Evolutionary conservation across 1,284 basidiomycete genomes (phyloP), one percentile per base, ranked within the genome.

Genomic region (Cryptococcus sp.): DNA sequence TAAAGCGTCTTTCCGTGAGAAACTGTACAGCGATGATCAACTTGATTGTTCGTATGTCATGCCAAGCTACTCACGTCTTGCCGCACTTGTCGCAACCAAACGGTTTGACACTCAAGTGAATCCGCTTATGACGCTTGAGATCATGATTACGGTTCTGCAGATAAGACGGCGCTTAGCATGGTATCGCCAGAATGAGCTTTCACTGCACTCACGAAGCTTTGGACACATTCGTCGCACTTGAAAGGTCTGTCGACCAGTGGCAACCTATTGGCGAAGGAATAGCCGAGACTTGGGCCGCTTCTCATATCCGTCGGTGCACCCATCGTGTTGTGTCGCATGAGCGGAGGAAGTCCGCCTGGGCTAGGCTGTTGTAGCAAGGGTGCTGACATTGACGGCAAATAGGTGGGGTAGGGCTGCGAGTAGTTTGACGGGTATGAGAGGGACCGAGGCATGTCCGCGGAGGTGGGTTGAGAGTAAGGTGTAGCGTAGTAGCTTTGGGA

Each of bases 1-100:
- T n/a, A 81, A 67, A 3, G 79, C 79, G 46, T 81, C 79, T 62
- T 80, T 80, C 30, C 79, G 72, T 19, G 79, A 80, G 62, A 81
- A 81, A n/a, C 73, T 75, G 50, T 15, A 22, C 41, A 17, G 25
- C 15, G 27, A 39, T 52, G 48, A 25, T 39, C 39, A n/a, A 47
- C n/a, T 13, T 6, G 16, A 17, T 27, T 5, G 17, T 42, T 40
- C n/a, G 10, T 2, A 27, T 15, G 11, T 15, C n/a, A 19, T 45
- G 30, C 46, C 30, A 20, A 10, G 6, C 6, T n/a, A 70, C 72
- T 66, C 58, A 74, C 61, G 76, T 75, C 67, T 80, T 81, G 52
- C 77, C 74, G 54, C 79, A 80, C 63, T 76, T 76, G 52, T 75
- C 75, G 54, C 79, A 81, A 8, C 72, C 72, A 55, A 77, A 80